Percentiles rank a stretch among this genome's conserved stretches.
These are phyloP conservation scores for Omphalotus olearius DNA, from an alignment of 1,284 basidiomycete species.

Conservation along the genomic window DNA sequence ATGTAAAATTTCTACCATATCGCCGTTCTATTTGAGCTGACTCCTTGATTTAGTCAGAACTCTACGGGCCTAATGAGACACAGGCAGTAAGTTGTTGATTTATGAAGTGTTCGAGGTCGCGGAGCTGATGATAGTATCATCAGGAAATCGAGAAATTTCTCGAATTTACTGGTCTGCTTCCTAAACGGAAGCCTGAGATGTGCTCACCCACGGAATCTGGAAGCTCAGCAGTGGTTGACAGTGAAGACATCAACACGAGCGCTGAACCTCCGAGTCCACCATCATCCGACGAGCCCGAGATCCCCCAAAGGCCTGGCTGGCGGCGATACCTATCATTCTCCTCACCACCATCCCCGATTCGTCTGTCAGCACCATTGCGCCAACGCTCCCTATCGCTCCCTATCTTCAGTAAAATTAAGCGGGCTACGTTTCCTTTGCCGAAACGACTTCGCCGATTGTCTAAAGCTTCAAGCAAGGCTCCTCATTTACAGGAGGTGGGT, in stretches of 20 bases:
- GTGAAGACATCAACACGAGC: too few species aligned
- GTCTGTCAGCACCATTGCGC: background rate
- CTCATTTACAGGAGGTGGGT: too few species aligned
- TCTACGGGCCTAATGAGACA: conserved; percentile 1
- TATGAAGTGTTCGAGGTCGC: too few species aligned
- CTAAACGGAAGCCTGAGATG: background rate
- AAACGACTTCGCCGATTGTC: conserved; percentile 5
- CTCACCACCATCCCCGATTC: background rate
- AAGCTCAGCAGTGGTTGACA: too few species aligned
- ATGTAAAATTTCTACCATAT: background rate
- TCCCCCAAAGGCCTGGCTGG: background rate
- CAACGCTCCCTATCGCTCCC: conserved; percentile 1
- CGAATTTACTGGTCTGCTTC: conserved; percentile 8
- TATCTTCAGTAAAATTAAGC: background rate
- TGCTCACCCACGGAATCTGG: too few species aligned
- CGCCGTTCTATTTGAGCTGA: background rate
- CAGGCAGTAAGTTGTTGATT: conserved; percentile 6
- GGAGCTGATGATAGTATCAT: too few species aligned
- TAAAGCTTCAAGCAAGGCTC: background rate
- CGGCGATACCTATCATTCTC: conserved; percentile 1
- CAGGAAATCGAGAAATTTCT: conserved; percentile 12
- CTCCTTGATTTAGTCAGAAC: background rate
- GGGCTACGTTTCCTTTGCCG: background rate
- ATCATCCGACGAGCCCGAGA: too few species aligned
- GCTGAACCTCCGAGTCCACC: too few species aligned